Evolutionary conservation across 352 stramenopile species (phyloP).

Genomic region (Globisporangium carolinianum): DNA sequence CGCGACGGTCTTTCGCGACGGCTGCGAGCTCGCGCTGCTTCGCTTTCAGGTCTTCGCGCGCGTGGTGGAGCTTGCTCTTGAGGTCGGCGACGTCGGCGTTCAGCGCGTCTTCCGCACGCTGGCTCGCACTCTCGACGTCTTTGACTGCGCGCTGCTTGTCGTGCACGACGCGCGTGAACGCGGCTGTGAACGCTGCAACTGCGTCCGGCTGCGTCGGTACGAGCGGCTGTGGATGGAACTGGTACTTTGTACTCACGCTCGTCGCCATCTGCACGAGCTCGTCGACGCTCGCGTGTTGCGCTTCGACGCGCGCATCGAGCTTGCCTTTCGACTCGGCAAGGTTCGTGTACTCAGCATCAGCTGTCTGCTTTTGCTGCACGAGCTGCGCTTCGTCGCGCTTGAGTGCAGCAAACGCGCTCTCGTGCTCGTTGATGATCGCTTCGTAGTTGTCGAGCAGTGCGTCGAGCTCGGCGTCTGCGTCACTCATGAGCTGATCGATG

Average conservation of each 20-base stretch:
- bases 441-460: conserved; percentile 52
- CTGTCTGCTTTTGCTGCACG: conserved; percentile 12
- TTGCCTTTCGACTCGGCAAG: conserved; percentile 32
- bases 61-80: conserved; percentile 41
- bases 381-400: conserved; percentile 25
- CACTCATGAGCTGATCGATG: conserved; percentile 67
- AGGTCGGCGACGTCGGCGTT: conserved; percentile 41
- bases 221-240: conserved; percentile 43
- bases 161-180: conserved; percentile 38
- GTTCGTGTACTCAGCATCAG: conserved; percentile 25
- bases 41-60: conserved; percentile 33
- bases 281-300: conserved; percentile 25
- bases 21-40: conserved; percentile 35
- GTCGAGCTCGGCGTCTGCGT: conserved; percentile 56
- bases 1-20: conserved; percentile 37
- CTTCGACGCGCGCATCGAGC: conserved; percentile 48
- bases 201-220: conserved; percentile 38
- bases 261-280: conserved; percentile 39
- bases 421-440: conserved; percentile 35
- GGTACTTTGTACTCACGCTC: conserved; percentile 47
- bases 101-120: conserved; percentile 35
- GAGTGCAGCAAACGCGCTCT: conserved; percentile 22
- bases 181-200: conserved; percentile 38
- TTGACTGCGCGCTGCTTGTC: conserved; percentile 36
- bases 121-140: conserved; percentile 28